A percentile compares a stretch with the other conserved stretches of the same genome.
phyloP scores from a whole-genome alignment of 164 flowering plant genomes.

The Tinospora cordifolia region DNA sequence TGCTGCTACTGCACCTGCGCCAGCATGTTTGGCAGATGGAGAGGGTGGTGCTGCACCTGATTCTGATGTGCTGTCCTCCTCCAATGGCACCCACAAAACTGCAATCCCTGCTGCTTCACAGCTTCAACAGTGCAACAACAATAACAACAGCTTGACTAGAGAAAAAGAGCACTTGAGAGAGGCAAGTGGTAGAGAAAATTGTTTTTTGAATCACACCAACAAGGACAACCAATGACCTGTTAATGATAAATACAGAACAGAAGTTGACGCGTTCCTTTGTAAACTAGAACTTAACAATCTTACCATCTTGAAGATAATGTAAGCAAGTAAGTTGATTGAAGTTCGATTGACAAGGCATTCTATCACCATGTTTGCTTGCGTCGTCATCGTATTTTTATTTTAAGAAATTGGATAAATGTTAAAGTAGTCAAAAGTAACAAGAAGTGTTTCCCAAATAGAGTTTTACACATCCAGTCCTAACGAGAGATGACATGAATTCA shows the following conservation, averaged over 20 bases:
- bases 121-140: conserved; percentile 38
- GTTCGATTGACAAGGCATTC: neutral
- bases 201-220: neutral
- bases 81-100: conserved; percentile 28
- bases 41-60: conserved; percentile 11
- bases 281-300: neutral
- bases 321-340: neutral
- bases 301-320: neutral
- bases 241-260: neutral
- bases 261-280: neutral
- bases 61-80: conserved; percentile 13
- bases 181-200: conserved; percentile 16
- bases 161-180: conserved; percentile 22
- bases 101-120: conserved; percentile 24
- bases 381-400: no score
- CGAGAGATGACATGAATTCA: no score
- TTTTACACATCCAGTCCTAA: no score
- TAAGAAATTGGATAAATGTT: no score
- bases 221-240: neutral
- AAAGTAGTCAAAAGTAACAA: no score
- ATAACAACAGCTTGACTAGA: conserved; percentile 11
- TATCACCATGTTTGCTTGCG: no score
- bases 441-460: no score
- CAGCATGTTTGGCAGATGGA: conserved; percentile 22
- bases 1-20: conserved; percentile 9